phyloP scores from a whole-genome alignment of 768 basidiomycete species.

The Rhizopogon salebrosus region DNA sequence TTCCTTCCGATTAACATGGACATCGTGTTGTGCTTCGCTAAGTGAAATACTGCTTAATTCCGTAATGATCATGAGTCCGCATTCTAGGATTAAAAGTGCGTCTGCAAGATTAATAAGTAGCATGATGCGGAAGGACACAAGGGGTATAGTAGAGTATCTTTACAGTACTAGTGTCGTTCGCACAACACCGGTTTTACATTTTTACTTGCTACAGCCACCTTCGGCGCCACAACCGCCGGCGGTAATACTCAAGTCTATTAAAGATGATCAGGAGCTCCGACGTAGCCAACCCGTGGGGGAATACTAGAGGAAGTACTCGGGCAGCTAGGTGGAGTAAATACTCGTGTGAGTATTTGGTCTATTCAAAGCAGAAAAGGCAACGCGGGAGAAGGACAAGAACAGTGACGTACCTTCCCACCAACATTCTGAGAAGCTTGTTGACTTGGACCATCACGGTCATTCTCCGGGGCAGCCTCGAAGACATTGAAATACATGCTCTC shows the following conservation, averaged over 20 bases:
- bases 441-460: constrained; percentile 85
- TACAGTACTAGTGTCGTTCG: background rate
- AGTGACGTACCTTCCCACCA: constrained; percentile 56
- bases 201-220: constrained; percentile 3
- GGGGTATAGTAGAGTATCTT: constrained; percentile 5
- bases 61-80: background rate
- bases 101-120: constrained; percentile 4
- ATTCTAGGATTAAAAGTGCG: background rate
- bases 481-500: constrained; percentile 92
- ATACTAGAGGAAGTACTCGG: constrained; percentile 68
- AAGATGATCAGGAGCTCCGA: background rate
- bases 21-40: background rate
- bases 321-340: constrained; percentile 43
- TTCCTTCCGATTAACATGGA: background rate
- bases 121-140: background rate
- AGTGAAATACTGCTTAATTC: background rate
- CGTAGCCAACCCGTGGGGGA: background rate
- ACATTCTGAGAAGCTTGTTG: constrained; percentile 73
- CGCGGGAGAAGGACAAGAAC: background rate
- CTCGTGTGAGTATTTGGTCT: background rate
- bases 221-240: constrained; percentile 7
- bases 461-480: constrained; percentile 97
- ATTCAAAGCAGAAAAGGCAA: background rate
- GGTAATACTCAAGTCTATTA: constrained; percentile 3
- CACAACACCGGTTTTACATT: constrained; percentile 4